Evolutionary conservation across 164 flowering plant species (phyloP).

Genomic region (Umbellularia californica): DNA sequence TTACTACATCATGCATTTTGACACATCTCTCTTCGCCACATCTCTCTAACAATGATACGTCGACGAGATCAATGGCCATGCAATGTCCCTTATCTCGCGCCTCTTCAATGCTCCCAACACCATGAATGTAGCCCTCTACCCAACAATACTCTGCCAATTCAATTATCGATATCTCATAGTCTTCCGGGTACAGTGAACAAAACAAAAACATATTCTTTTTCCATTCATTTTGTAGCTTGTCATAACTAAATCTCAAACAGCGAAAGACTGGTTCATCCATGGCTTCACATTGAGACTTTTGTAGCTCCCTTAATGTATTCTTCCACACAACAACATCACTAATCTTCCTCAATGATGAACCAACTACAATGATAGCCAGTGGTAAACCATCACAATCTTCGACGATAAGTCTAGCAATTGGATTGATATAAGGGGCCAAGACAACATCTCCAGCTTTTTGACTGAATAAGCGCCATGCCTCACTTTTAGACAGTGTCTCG

Average conservation of each 20-base stretch:
- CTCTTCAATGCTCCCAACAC: neutral
- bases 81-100: constrained; percentile 13
- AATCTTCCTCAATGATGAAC: constrained; percentile 7
- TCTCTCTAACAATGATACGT: constrained; percentile 18
- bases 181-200: too few relatives aligned
- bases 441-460: neutral
- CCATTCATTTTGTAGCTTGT: constrained; percentile 9
- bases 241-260: constrained; percentile 15
- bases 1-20: constrained; percentile 21
- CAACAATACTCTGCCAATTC: constrained; percentile 23
- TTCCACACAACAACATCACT: constrained; percentile 8
- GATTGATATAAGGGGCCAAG: neutral
- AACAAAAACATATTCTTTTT: constrained; percentile 16
- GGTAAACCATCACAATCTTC: constrained; percentile 3
- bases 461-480: neutral
- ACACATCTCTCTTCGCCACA: constrained; percentile 5
- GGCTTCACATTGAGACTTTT: neutral
- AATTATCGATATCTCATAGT: constrained; percentile 5
- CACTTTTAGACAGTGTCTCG: neutral
- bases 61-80: constrained; percentile 13
- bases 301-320: constrained; percentile 8
- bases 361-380: neutral
- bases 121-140: constrained; percentile 14
- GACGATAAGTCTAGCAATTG: neutral
- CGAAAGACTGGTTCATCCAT: constrained; percentile 22